A percentile compares a stretch with the other conserved stretches of the same genome.
Evolutionary conservation across 345 rosid species (phyloP).

Genomic region (Pistacia atlantica): DNA sequence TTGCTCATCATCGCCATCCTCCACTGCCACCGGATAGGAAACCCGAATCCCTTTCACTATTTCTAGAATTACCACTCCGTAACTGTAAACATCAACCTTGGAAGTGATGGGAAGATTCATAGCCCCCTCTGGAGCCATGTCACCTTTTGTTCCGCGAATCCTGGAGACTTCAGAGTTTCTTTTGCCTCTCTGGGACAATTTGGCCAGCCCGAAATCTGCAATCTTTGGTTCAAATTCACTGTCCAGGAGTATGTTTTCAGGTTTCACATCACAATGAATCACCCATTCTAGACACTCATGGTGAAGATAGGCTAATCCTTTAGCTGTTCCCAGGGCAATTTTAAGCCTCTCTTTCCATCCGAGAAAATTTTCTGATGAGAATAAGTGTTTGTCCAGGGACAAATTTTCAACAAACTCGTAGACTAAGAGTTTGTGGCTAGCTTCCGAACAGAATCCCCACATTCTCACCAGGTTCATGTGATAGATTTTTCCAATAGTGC

Average conservation of each 20-base stretch:
- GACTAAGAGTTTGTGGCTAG: constrained; percentile 40
- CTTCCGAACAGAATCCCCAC: constrained; percentile 43
- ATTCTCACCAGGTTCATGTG: constrained; percentile 34
- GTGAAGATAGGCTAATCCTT: constrained; percentile 46
- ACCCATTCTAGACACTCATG: constrained; percentile 43
- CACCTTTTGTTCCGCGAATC: constrained; percentile 33
- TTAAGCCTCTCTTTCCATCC: constrained; percentile 41
- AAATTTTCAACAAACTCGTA: constrained; percentile 44
- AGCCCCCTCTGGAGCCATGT: constrained; percentile 40
- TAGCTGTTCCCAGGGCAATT: constrained; percentile 42
- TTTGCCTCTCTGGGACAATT: too few species aligned
- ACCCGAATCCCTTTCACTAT: constrained; percentile 39
- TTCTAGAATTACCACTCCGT: constrained; percentile 36
- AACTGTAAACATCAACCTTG: background rate
- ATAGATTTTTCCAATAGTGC: constrained; percentile 30
- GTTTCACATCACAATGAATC: constrained; percentile 48
- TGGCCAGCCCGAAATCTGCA: constrained; percentile 23
- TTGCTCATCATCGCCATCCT: constrained; percentile 22
- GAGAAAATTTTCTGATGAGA: background rate
- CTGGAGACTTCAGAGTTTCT: constrained; percentile 41
- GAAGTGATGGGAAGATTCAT: constrained; percentile 24
- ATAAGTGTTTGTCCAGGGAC: constrained; percentile 41
- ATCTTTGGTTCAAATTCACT: constrained; percentile 44
- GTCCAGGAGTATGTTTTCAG: constrained; percentile 44
- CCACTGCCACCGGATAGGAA: constrained; percentile 17